Percentiles rank a stretch among this genome's conserved stretches.
phyloP scores from a whole-genome alignment of 2,329 filamentous ascomycete species.

The Colletotrichum theobromicola region DNA sequence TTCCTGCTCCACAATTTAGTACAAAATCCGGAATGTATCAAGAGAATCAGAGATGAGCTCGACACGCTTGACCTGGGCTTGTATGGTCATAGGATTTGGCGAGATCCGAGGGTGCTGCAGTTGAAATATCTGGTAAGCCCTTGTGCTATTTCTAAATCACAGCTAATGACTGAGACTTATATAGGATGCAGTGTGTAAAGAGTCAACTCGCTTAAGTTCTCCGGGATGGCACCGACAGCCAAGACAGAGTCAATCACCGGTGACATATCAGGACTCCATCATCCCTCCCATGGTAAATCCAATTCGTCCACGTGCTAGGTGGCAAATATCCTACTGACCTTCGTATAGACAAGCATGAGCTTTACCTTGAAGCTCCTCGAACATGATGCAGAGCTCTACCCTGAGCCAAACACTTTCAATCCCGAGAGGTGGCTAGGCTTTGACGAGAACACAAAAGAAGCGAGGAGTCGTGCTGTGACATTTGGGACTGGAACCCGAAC shows the following conservation, averaged over 20 bases:
- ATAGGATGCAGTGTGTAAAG: conserved; percentile 23
- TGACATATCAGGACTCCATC: background rate
- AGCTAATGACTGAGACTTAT: background rate
- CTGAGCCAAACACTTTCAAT: conserved; percentile 15
- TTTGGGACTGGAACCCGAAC: conserved; percentile 24
- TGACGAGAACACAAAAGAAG: background rate
- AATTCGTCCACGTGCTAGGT: background rate
- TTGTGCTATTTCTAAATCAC: accelerated
- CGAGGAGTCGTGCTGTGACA: background rate
- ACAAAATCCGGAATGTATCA: conserved; percentile 9
- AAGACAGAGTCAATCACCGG: background rate
- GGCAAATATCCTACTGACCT: background rate
- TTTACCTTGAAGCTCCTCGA: conserved; percentile 21
- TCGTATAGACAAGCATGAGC: conserved; percentile 10
- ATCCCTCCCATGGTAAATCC: conserved; percentile 15
- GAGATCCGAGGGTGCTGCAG: conserved; percentile 1
- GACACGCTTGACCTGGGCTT: conserved; percentile 13
- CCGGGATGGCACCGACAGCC: conserved; percentile 24
- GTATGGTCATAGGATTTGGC: conserved; percentile 17
- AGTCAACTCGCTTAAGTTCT: conserved; percentile 22
- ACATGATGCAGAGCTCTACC: conserved; percentile 8
- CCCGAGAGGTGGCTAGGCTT: conserved; percentile 21
- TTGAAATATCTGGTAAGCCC: conserved; percentile 19
- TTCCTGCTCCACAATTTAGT: conserved; percentile 19
- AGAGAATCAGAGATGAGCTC: conserved; percentile 12